Evolutionary conservation across 1,139 yeast species (phyloP).

Genomic region (Protomyces arabidopsidicola): DNA sequence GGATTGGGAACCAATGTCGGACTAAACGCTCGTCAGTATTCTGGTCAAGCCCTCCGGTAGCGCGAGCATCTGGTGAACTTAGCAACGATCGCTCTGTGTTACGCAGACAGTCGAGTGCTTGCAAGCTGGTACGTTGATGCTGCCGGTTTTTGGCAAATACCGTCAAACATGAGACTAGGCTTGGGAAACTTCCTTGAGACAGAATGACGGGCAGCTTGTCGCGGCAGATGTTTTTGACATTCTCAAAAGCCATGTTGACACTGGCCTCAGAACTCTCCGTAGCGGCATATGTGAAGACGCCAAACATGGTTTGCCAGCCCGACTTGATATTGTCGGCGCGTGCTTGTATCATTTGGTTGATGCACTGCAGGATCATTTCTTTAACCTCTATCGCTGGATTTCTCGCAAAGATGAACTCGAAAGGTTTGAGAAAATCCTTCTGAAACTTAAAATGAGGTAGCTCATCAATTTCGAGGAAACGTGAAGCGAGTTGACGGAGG

Average conservation of each 20-base stretch:
- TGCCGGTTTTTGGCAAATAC: constrained; percentile 77
- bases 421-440: constrained; percentile 87
- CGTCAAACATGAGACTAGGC: constrained; percentile 70
- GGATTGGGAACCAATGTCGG: constrained; percentile 72
- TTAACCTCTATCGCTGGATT: constrained; percentile 68
- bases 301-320: constrained; percentile 91
- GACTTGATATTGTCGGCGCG: constrained; percentile 73
- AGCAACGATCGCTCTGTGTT: constrained; percentile 55
- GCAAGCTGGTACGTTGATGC: constrained; percentile 75
- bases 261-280: constrained; percentile 42
- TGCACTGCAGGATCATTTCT: constrained; percentile 81
- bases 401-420: constrained; percentile 69
- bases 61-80: constrained; percentile 32
- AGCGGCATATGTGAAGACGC: constrained; percentile 66
- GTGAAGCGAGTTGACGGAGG: constrained; percentile 81
- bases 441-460: constrained; percentile 93
- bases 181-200: constrained; percentile 68
- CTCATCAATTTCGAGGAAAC: constrained; percentile 90
- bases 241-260: constrained; percentile 28
- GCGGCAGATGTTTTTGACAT: constrained; percentile 51
- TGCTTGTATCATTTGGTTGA: constrained; percentile 76
- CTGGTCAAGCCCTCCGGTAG: constrained; percentile 32
- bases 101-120: constrained; percentile 72
- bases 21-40: constrained; percentile 43
- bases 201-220: constrained; percentile 62